Conservation (phyloP, 78 protist genomes). For the Monosiga brevicollis region DNA sequence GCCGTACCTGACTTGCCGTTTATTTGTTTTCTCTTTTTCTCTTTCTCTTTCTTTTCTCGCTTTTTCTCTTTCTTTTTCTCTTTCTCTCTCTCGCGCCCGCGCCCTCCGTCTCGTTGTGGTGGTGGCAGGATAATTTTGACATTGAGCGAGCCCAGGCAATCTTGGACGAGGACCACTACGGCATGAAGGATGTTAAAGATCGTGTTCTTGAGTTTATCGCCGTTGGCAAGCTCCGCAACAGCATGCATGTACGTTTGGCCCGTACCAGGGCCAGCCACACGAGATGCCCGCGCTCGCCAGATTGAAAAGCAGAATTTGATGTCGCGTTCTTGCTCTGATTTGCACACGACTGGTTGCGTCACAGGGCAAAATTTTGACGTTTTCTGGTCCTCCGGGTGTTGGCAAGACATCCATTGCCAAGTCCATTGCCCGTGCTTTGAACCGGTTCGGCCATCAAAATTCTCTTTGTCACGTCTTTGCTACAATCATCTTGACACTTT, state of each 20-base stretch:
- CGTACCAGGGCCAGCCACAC: background rate
- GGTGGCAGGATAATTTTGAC: conserved; percentile 46
- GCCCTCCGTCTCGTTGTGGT: too few species aligned
- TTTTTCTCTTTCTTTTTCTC: background rate
- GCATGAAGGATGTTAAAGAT: conserved; percentile 82
- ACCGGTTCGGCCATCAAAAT: conserved; percentile 1
- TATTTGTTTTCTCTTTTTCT: background rate
- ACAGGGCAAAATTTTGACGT: conserved; percentile 84
- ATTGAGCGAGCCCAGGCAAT: conserved; percentile 1
- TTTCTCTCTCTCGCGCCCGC: conserved; percentile 27
- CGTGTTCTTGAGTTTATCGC: conserved; percentile 87
- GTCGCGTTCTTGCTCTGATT: background rate
- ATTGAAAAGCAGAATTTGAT: too few species aligned
- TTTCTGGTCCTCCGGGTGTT: conserved; percentile 87
- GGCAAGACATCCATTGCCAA: conserved; percentile 88
- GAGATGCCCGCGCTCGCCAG: too few species aligned
- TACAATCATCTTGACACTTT: too few species aligned
- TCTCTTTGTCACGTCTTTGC: too few species aligned
- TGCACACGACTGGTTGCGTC: too few species aligned
- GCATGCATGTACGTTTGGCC: background rate
- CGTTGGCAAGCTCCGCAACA: conserved; percentile 57
- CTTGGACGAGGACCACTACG: conserved; percentile 70
- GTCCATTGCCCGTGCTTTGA: conserved; percentile 56
- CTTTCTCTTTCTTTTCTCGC: background rate
- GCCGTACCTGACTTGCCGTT: too few species aligned